Base-by-base conservation (phyloP, 108 stramenopile genomes). In the Stephanodiscus minutulus region DNA sequence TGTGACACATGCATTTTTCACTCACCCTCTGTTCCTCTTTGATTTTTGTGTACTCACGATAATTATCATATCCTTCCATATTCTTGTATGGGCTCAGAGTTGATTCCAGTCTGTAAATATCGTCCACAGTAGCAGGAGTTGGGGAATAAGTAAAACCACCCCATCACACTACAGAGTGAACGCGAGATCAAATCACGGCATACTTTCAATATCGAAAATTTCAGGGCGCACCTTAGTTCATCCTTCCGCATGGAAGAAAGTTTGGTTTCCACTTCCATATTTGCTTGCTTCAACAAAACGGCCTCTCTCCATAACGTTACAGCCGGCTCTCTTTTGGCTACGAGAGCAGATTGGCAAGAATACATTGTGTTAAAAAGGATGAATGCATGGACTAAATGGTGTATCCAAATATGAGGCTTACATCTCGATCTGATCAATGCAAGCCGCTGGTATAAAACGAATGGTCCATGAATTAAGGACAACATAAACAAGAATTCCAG, bases 291-390 rank as follows among this genome's bases (percentile, higher is more conserved):
- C 59, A 79, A 64, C 11, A 17, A 12, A 35, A 55, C 54, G 21
- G 29, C 49, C 36, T 70, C 46, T 22, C 65, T 49, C 7, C 70
- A 36, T 52, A 66, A 22, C 35, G 59, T 46, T 27, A 50, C 57
- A 41, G 69, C 56, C 37, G 31, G 53, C 58, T 79, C 77, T 61
- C 77, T 62, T 55, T 66, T 74, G 52, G 64, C 73, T 74, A 5
- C 20, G 21, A 20, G 11, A 25, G 1, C 5, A 21, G 2, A 18
- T 11, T 17, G 18, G 48, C 7, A 54, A 29, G 10, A 12, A 53
- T 10, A 66, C 29, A 18, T 2, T 1, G 36, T 56, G 39, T 27
- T 24, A 24, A 9, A 24, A 9, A 33, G 21, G 54, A 24, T 57
- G 18, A 62, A 12, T 43, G 6, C 33, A 24, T 18, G 15, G 1